A percentile compares a stretch with the other conserved stretches of the same genome.
Conservation (phyloP, 2,329 filamentous ascomycete genomes). For the Emergomyces africanus region DNA sequence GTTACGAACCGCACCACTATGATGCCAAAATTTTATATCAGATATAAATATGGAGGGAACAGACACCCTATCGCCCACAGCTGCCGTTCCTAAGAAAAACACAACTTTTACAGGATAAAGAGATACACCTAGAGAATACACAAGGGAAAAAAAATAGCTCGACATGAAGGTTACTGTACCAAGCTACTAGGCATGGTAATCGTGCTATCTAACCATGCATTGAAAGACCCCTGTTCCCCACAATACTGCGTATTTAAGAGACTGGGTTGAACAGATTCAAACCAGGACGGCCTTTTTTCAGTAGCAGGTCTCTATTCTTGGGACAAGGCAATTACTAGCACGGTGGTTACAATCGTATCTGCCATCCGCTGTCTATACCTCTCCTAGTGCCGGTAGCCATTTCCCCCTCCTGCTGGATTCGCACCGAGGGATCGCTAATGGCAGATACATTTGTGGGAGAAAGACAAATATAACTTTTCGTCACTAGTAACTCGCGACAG, state of each 20-base stretch:
- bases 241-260: too few species aligned
- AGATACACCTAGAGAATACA: too few species aligned
- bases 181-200: conserved; percentile 79
- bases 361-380: conserved; percentile 55
- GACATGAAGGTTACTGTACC: conserved; percentile 35
- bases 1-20: too few species aligned
- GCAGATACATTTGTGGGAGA: conserved; percentile 96
- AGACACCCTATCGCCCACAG: conserved; percentile 51
- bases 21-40: too few species aligned
- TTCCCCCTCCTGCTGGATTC: conserved; percentile 79
- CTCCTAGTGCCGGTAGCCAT: conserved; percentile 74
- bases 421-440: conserved; percentile 55
- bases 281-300: conserved; percentile 56
- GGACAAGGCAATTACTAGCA: conserved; percentile 57
- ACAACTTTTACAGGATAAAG: conserved; percentile 49
- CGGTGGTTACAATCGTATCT: conserved; percentile 88
- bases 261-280: conserved; percentile 65
- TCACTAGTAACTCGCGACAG: conserved; percentile 25
- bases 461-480: conserved; percentile 56
- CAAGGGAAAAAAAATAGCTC: neutral
- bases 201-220: conserved; percentile 87
- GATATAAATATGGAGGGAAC: neutral
- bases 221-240: conserved; percentile 72
- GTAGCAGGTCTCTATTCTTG: conserved; percentile 59
- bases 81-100: conserved; percentile 53